Conservation (phyloP, 306 rosid genomes). For the Heteromeles arbutifolia region DNA sequence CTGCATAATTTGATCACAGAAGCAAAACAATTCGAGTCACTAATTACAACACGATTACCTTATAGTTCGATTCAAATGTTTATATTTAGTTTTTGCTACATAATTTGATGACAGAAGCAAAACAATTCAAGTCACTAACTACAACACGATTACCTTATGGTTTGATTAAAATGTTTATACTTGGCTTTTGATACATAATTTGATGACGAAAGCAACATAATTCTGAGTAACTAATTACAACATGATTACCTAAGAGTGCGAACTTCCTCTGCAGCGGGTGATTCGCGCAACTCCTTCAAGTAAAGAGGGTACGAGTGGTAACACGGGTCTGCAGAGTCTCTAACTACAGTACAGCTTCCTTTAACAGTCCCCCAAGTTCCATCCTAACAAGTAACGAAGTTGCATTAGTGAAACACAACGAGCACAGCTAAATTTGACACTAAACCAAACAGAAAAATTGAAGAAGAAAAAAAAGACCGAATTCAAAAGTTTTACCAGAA, state of each 20-base stretch:
- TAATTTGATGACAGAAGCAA: not conserved
- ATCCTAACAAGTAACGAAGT: conserved; percentile 44
- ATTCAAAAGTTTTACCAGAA: conserved; percentile 41
- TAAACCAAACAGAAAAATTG: conserved; percentile 8
- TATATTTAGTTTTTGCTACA: not conserved
- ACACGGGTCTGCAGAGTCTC: conserved; percentile 81
- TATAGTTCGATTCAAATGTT: not conserved
- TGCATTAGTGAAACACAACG: not conserved
- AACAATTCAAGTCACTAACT: not conserved
- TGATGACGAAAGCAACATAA: not conserved
- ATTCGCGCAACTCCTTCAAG: conserved; percentile 68
- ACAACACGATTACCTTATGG: too few species aligned
- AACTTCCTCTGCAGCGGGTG: conserved; percentile 43
- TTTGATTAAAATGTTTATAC: too few species aligned
- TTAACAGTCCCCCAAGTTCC: conserved; percentile 82
- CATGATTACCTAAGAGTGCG: conserved; percentile 48
- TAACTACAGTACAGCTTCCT: conserved; percentile 80
- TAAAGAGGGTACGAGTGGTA: conserved; percentile 63
- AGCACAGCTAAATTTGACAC: not conserved
- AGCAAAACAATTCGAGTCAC: not conserved
- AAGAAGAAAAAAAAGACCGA: not conserved
- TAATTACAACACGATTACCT: too few species aligned
- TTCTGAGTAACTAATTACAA: not conserved
- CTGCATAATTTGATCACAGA: not conserved
- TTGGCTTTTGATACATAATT: not conserved